These are phyloP conservation scores for Talaromyces sp. DNA, from an alignment of 2,329 filamentous ascomycete species.

Conservation along the genomic window DNA sequence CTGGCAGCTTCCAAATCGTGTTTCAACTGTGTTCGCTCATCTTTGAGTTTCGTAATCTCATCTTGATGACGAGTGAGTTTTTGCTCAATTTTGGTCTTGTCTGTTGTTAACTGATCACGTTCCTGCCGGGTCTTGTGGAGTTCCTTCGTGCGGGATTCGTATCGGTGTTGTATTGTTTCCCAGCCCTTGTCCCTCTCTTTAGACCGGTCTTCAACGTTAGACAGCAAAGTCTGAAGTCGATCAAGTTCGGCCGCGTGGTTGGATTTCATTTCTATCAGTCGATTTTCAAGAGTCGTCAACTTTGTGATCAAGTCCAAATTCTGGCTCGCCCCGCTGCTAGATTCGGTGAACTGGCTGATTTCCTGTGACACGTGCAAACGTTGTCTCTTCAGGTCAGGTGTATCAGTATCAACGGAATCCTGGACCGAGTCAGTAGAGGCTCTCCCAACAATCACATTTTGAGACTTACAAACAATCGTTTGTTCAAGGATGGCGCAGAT, in stretches of 20 bases:
- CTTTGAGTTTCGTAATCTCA: slow-evolving; percentile 36
- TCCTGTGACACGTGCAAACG: slow-evolving; percentile 31
- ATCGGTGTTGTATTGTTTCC: slow-evolving; percentile 38
- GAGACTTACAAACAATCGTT: slow-evolving; percentile 27
- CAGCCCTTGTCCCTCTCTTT: slow-evolving; percentile 30
- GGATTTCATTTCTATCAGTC: slow-evolving; percentile 26
- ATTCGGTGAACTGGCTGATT: slow-evolving; percentile 32
- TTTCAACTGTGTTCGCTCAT: slow-evolving; percentile 33
- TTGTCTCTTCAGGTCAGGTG: slow-evolving; percentile 32
- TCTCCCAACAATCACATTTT: neutral
- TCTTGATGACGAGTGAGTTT: slow-evolving; percentile 30
- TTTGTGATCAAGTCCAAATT: slow-evolving; percentile 20
- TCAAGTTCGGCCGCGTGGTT: slow-evolving; percentile 27
- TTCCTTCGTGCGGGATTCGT: slow-evolving; percentile 36
- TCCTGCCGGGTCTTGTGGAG: slow-evolving; percentile 33
- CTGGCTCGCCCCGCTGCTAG: slow-evolving; percentile 26
- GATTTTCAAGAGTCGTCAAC: slow-evolving; percentile 23
- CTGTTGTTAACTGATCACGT: slow-evolving; percentile 27
- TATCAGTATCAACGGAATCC: slow-evolving; percentile 26
- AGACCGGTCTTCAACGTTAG: slow-evolving; percentile 22
- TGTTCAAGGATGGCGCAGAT: slow-evolving; percentile 16
- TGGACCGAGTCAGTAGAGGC: slow-evolving; percentile 9
- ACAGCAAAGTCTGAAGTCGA: slow-evolving; percentile 24
- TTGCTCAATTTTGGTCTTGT: slow-evolving; percentile 24
- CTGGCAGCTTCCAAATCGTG: slow-evolving; percentile 37